Conservation (phyloP, 2,329 filamentous ascomycete species). For the Dactylellina sp. region DNA sequence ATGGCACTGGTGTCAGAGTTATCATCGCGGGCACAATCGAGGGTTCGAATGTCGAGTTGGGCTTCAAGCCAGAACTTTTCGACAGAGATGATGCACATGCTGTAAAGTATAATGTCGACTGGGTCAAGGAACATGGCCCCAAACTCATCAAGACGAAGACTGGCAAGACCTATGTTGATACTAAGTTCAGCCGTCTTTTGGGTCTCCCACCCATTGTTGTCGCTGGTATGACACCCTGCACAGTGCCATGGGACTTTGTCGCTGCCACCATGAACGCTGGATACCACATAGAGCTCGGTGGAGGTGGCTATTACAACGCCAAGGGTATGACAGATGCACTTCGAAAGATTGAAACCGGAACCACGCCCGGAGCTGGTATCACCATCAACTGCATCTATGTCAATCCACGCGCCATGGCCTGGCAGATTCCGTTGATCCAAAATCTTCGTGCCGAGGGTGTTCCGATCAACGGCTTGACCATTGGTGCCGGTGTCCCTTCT, state of each 20-base stretch:
- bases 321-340: slow-evolving; percentile 85
- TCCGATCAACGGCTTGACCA: slow-evolving; percentile 90
- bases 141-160: slow-evolving; percentile 87
- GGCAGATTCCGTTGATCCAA: slow-evolving; percentile 88
- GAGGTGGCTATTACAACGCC: slow-evolving; percentile 85
- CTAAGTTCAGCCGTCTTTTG: slow-evolving; percentile 90
- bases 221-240: slow-evolving; percentile 92
- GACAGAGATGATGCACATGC: slow-evolving; percentile 95
- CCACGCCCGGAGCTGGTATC: slow-evolving; percentile 87
- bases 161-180: slow-evolving; percentile 92
- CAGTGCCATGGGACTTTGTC: slow-evolving; percentile 90
- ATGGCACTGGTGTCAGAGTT: slow-evolving; percentile 95
- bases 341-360: slow-evolving; percentile 83
- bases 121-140: slow-evolving; percentile 98
- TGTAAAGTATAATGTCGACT: slow-evolving; percentile 93
- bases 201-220: slow-evolving; percentile 89
- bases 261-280: slow-evolving; percentile 92
- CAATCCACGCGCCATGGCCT: slow-evolving; percentile 86
- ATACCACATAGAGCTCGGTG: slow-evolving; percentile 91
- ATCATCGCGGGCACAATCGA: slow-evolving; percentile 94
- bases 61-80: slow-evolving; percentile 97
- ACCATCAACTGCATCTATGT: slow-evolving; percentile 92
- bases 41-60: slow-evolving; percentile 88
- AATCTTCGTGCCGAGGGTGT: slow-evolving; percentile 85
- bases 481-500: slow-evolving; percentile 92